Evolutionary conservation across 345 rosid species (phyloP), one percentile per base, ranked within the genome.

Genomic region (Pseudoturritis turrita): DNA sequence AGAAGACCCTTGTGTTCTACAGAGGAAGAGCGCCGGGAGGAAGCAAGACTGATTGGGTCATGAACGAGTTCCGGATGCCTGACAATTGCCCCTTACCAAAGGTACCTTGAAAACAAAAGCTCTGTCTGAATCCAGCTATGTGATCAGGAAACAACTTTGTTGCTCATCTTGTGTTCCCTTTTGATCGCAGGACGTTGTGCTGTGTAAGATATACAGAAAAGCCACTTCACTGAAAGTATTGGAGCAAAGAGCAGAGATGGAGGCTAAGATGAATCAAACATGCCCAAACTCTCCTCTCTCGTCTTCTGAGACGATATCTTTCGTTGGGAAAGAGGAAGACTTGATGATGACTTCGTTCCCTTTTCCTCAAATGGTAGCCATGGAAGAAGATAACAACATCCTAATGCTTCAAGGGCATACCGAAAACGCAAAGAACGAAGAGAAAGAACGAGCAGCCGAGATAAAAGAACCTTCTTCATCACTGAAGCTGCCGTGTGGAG

Each of bases 21-120:
- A 36, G 57, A 77, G 98, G 98, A 11, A 85, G 95, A 79, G 96
- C 98, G 3, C 99, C 97, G 0, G 83, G 80, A 51, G 99, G 99
- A n/a, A 52, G n/a, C 77, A 95, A 84, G 73, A 91, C 99, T 26
- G 96, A 95, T 70, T 95, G 99, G 99, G 84, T 95, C 52, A 95
- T 95, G 97, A 95, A 89, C 65, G 99, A 95, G 77, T 95, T 83
- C 58, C 86, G 99, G 15, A 78, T 95, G n/a, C 99, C 99, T 13
- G 99, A 95, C 68, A 63, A 77, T 33, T 75, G 60, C 71, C 72
- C 82, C 60, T 62, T 76, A 68, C 88, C 90, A 12, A 91, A 91
- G 97, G 99, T 95, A 6, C 17, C 17, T 6, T 39, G n/a, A 21
- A 22, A 37, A 6, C 45, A 36, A 26, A 50, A 41, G 1, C 63